Percentiles rank a stretch among this genome's conserved stretches.
Evolutionary conservation across 192 early-diverging fungal species (phyloP).

Genomic region (Coemansia sp.): DNA sequence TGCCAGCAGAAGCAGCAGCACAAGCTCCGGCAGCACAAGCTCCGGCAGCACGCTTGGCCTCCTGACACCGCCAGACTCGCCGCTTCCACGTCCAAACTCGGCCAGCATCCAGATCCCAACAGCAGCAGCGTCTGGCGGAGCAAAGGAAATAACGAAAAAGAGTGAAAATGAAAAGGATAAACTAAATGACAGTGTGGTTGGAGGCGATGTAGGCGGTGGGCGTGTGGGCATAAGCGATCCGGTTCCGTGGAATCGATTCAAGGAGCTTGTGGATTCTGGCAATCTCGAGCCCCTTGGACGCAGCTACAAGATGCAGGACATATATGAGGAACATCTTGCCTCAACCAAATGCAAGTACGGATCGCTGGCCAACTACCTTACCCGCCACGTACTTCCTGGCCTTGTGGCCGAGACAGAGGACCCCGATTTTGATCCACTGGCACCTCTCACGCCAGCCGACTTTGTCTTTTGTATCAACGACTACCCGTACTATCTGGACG

Average conservation of each 20-base stretch:
- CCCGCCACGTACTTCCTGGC: constrained; percentile 22
- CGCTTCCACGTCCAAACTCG: constrained; percentile 11
- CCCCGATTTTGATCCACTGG: constrained; percentile 7
- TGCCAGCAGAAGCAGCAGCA: too few species aligned
- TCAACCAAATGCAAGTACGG: constrained; percentile 18
- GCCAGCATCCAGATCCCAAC: neutral
- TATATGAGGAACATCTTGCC: constrained; percentile 23
- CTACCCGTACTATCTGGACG: constrained; percentile 37
- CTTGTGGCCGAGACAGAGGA: constrained; percentile 20
- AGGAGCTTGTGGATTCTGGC: constrained; percentile 25
- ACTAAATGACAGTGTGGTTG: neutral
- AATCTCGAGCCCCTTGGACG: constrained; percentile 43
- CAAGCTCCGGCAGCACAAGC: neutral
- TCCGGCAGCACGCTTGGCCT: constrained; percentile 10
- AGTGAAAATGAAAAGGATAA: neutral
- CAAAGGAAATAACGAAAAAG: too few species aligned
- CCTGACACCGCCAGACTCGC: constrained; percentile 44
- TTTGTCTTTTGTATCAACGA: constrained; percentile 41
- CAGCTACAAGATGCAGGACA: constrained; percentile 30
- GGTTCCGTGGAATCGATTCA: constrained; percentile 30
- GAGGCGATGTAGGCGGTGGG: constrained; percentile 8
- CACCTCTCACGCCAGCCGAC: constrained; percentile 14
- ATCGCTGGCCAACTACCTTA: constrained; percentile 39
- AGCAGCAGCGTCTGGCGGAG: too few species aligned
- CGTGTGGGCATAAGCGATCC: constrained; percentile 20